phyloP scores from a whole-genome alignment of 228 moss, liverwort and hornwort species.

The Sphagnum magellanicum region DNA sequence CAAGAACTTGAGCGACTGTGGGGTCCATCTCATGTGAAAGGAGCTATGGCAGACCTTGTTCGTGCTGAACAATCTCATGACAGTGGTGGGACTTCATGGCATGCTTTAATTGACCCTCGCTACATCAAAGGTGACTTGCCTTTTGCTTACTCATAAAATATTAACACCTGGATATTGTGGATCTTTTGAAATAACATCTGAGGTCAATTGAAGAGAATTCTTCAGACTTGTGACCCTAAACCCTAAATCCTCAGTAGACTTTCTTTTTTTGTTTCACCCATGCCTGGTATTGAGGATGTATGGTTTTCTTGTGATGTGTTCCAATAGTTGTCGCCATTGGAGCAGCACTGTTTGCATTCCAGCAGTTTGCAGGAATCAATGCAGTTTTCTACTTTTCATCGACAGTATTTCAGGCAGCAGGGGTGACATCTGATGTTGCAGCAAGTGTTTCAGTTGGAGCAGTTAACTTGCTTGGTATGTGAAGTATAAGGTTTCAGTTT shows the following conservation, averaged over 20 bases:
- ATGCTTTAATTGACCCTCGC: slow-evolving; percentile 51
- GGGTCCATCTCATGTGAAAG: slow-evolving; percentile 62
- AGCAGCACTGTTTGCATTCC: slow-evolving; percentile 78
- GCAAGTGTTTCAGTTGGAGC: slow-evolving; percentile 77
- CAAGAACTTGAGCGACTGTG: slow-evolving; percentile 67
- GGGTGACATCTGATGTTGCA: slow-evolving; percentile 65
- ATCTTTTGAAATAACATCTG: slow-evolving; percentile 23
- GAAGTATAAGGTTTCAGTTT: neutral
- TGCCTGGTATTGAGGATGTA: neutral
- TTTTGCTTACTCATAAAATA: no score
- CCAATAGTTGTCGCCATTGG: slow-evolving; percentile 67
- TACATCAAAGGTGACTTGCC: slow-evolving; percentile 47
- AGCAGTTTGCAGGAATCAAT: slow-evolving; percentile 91
- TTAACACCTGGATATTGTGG: slow-evolving; percentile 27
- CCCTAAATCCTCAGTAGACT: no score
- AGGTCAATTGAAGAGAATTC: slow-evolving; percentile 52
- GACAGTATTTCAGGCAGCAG: slow-evolving; percentile 74
- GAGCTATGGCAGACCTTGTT: slow-evolving; percentile 64
- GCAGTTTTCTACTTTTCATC: slow-evolving; percentile 90
- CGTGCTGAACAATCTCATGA: slow-evolving; percentile 63
- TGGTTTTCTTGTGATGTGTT: slow-evolving; percentile 37
- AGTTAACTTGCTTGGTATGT: slow-evolving; percentile 65
- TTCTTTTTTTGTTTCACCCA: no score
- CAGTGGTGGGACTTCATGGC: slow-evolving; percentile 60
- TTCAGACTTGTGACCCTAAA: slow-evolving; percentile 7